These are phyloP conservation scores for Claviceps sorghi DNA, from an alignment of 2,329 filamentous ascomycete species.

Conservation along the genomic window DNA sequence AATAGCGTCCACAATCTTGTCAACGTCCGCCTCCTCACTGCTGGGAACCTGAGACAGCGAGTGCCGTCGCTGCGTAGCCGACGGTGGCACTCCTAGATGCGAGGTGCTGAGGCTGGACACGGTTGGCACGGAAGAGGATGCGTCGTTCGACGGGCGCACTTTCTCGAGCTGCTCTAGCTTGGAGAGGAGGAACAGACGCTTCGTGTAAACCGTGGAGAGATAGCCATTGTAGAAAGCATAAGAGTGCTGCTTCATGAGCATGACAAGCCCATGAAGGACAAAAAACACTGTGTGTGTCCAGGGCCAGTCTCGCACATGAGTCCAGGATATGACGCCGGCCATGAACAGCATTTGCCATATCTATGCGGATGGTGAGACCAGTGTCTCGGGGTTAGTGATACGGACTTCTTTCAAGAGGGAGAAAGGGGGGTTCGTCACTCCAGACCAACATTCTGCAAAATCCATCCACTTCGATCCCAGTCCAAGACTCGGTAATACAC, in stretches of 20 bases:
- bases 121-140: constrained; percentile 27
- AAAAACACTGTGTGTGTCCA: constrained; percentile 75
- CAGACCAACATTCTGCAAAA: constrained; percentile 48
- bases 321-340: constrained; percentile 46
- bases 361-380: constrained; percentile 16
- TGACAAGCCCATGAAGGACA: constrained; percentile 56
- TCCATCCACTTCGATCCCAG: constrained; percentile 58
- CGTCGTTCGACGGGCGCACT: constrained; percentile 29
- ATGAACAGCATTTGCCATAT: constrained; percentile 57
- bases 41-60: constrained; percentile 20
- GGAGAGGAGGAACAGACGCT: constrained; percentile 26
- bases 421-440: no score
- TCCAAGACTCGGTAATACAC: constrained; percentile 44
- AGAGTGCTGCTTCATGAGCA: constrained; percentile 75
- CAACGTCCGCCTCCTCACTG: constrained; percentile 37
- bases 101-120: constrained; percentile 29
- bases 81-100: constrained; percentile 28
- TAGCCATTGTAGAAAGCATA: constrained; percentile 71
- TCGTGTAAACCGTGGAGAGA: constrained; percentile 44
- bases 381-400: neutral
- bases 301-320: constrained; percentile 59
- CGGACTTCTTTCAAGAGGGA: no score
- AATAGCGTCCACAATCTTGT: constrained; percentile 46
- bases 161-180: constrained; percentile 44
- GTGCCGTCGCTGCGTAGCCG: constrained; percentile 27